Conservation (phyloP, 2,329 filamentous ascomycete species). For the Herpotrichia juniperi region DNA sequence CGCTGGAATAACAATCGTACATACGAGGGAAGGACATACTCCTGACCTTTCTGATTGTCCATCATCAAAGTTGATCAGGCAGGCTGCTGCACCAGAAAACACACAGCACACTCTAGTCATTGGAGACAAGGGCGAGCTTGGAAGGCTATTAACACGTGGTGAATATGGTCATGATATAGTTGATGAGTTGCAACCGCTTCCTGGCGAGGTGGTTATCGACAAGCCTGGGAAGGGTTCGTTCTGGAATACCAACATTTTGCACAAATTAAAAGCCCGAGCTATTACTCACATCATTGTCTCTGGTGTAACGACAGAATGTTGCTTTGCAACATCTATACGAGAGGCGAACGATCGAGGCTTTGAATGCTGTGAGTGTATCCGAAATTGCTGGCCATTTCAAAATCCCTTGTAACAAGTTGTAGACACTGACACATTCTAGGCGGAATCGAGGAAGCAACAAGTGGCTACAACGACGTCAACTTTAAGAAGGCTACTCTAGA, state of each 20-base stretch:
- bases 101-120: conserved; percentile 55
- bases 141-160: conserved; percentile 59
- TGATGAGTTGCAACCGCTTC: conserved; percentile 58
- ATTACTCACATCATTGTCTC: conserved; percentile 64
- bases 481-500: conserved; percentile 56
- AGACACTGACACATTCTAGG: conserved; percentile 39
- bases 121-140: conserved; percentile 60
- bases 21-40: conserved; percentile 57
- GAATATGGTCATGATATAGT: conserved; percentile 63
- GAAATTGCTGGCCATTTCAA: too few relatives aligned
- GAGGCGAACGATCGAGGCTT: conserved; percentile 67
- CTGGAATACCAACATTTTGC: conserved; percentile 62
- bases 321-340: conserved; percentile 61
- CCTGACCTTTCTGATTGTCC: conserved; percentile 61
- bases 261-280: conserved; percentile 59
- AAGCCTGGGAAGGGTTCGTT: conserved; percentile 66
- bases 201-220: conserved; percentile 62
- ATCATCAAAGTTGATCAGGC: conserved; percentile 57
- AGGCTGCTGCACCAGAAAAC: conserved; percentile 54
- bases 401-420: too few relatives aligned
- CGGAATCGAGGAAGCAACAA: conserved; percentile 51
- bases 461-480: conserved; percentile 55
- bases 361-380: conserved; percentile 59
- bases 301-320: conserved; percentile 66
- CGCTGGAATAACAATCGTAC: conserved; percentile 54